Base-by-base conservation (phyloP, 2,329 filamentous ascomycete species). In the Ceratocystis variospora region DNA sequence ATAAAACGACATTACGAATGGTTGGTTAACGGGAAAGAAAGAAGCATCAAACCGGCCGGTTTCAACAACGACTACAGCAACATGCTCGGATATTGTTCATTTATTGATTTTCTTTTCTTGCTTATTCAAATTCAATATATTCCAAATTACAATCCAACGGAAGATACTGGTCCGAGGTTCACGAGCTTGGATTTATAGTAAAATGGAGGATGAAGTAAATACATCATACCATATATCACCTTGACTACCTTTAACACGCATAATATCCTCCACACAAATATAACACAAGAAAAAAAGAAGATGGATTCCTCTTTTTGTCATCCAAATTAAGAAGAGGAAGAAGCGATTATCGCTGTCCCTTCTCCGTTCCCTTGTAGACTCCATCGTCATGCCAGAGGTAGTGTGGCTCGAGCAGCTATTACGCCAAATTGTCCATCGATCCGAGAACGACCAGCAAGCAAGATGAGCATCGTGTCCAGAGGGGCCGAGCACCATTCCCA, bases 61-160 rank as follows among this genome's bases (percentile, higher is more conserved):
- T 81, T 81, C 79, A 81, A 81, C 79, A 81, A 80, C 79, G 76
- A 77, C 76, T 68, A 68, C 61, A 67, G 37, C 61, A 59, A 19
- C 55, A 59, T 33, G 55, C 55, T n/a, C 55, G 55, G 37, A 63
- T 63, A 63, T 28, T 63, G 15, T 63, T 63, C 44, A 50, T 41
- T 41, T 41, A 15, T 41, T 41, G 48, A 41, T 48, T 65, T 55
- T 65, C 22, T 37, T 65, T 65, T 65, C n/a, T 53, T 64, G 37
- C 19, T 63, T n/a, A 12, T 33, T 55, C 41, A 50, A 50, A 53
- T 53, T 53, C 17, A 59, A 33, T 33, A 37, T 53, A 6, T 53
- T 50, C 12, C 44, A 63, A 33, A 22, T 45, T 33, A 50, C 22
- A 59, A 59, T n/a, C 22, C 22, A 53, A 53, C 48, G 8, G 22